Evolutionary conservation across 1,284 basidiomycete species (phyloP).

Genomic region (Irpex lacteus): DNA sequence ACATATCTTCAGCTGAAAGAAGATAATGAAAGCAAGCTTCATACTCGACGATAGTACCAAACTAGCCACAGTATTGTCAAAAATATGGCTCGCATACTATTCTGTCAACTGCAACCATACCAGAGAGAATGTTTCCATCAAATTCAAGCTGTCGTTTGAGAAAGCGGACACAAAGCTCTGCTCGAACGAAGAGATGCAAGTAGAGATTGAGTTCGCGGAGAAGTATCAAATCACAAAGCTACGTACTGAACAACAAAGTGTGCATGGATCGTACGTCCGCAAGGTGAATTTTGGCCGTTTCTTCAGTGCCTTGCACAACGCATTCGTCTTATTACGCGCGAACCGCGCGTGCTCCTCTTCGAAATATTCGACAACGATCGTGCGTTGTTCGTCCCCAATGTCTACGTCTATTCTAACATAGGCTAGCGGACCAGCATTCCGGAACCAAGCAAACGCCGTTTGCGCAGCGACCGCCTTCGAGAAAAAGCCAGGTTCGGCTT

Average conservation of each 20-base stretch:
- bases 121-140: no score
- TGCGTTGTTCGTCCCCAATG: constrained; percentile 1
- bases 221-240: background rate
- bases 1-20: background rate
- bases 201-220: no score
- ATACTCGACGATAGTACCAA: background rate
- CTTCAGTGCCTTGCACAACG: background rate
- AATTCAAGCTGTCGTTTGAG: no score
- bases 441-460: constrained; percentile 5
- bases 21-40: background rate
- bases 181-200: no score
- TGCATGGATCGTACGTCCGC: constrained; percentile 2
- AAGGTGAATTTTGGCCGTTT: background rate
- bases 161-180: no score
- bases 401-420: background rate
- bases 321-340: background rate
- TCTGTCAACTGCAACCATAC: no score
- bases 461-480: background rate
- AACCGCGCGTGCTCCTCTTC: background rate
- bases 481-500: background rate
- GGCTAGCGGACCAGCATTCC: constrained; percentile 4
- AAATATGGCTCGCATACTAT: no score
- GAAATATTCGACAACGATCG: constrained; percentile 8
- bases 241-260: background rate
- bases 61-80: no score